Evolutionary conservation across 2,329 filamentous ascomycete genomes (phyloP).

Genomic region (Torrubiellomyces zombiae): DNA sequence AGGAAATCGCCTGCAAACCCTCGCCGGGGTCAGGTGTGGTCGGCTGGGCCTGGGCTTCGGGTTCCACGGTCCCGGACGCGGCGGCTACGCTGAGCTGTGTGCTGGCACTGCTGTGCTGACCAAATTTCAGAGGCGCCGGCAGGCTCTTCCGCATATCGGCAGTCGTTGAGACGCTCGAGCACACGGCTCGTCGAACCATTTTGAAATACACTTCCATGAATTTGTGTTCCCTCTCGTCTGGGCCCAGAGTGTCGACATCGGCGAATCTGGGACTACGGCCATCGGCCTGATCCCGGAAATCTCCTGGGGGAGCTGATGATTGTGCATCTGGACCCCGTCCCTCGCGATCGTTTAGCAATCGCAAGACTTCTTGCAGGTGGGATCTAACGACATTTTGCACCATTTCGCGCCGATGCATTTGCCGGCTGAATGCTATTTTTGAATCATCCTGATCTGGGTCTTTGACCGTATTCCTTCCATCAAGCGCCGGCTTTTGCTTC

Average conservation of each 20-base stretch:
- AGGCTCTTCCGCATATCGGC: no score
- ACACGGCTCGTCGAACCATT: conserved; percentile 15
- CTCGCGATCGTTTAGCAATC: conserved; percentile 25
- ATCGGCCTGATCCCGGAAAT: background rate
- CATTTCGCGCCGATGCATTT: conserved; percentile 14
- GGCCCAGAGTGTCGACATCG: conserved; percentile 27
- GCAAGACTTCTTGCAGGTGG: conserved; percentile 31
- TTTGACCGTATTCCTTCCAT: conserved; percentile 1
- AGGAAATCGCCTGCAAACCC: no score
- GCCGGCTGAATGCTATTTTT: conserved; percentile 1
- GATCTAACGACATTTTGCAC: conserved; percentile 30
- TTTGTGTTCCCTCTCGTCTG: conserved; percentile 29
- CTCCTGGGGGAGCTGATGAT: conserved; percentile 7
- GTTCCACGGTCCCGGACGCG: no score
- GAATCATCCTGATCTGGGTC: background rate
- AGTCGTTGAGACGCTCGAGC: background rate
- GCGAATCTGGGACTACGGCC: conserved; percentile 18
- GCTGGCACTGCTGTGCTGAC: no score
- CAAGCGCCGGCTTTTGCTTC: conserved; percentile 10
- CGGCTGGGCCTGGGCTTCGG: no score
- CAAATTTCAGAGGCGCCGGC: no score
- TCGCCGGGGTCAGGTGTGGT: no score
- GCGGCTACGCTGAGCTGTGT: no score
- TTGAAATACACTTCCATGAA: conserved; percentile 38
- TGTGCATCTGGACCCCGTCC: conserved; percentile 11